Conservation (phyloP, 1,284 basidiomycete genomes). For the Marasmius oreades region DNA sequence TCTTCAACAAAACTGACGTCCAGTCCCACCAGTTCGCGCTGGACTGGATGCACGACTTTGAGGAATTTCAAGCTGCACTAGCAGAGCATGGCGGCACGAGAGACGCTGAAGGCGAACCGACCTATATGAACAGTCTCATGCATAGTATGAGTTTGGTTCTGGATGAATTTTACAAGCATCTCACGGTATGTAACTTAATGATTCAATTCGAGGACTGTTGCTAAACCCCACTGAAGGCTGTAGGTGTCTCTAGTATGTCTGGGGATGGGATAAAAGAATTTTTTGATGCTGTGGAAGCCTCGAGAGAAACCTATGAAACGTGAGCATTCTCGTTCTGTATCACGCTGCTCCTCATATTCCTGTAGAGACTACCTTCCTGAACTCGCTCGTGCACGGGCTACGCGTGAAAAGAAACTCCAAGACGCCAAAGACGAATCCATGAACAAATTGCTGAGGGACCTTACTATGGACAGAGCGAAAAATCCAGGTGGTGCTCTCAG, state of each 20-base stretch:
- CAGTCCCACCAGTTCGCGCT: conserved; percentile 87
- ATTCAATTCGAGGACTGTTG: conserved; percentile 1
- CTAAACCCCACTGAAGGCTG: conserved; percentile 56
- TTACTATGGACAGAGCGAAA: conserved; percentile 11
- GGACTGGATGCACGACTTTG: conserved; percentile 99
- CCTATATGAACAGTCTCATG: conserved; percentile 99
- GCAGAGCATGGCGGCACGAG: conserved; percentile 60
- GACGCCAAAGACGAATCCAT: conserved; percentile 14
- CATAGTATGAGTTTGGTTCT: conserved; percentile 98
- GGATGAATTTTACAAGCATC: conserved; percentile 97
- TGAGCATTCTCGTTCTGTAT: conserved; percentile 33
- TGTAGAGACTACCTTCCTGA: conserved; percentile 89
- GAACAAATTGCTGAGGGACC: conserved; percentile 12
- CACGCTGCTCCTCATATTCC: conserved; percentile 6
- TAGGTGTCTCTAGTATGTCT: conserved; percentile 95
- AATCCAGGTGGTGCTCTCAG: conserved; percentile 6
- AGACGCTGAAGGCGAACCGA: conserved; percentile 87
- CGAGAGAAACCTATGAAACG: conserved; percentile 86
- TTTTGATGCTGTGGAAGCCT: conserved; percentile 86
- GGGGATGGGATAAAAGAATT: conserved; percentile 92
- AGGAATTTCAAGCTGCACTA: conserved; percentile 77
- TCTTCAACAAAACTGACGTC: conserved; percentile 99
- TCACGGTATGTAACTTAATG: conserved; percentile 58
- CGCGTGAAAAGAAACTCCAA: conserved; percentile 63
- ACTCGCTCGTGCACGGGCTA: conserved; percentile 65